Evolutionary conservation across 1,139 yeast genomes (phyloP).

Genomic region (Ashbya aceris): DNA sequence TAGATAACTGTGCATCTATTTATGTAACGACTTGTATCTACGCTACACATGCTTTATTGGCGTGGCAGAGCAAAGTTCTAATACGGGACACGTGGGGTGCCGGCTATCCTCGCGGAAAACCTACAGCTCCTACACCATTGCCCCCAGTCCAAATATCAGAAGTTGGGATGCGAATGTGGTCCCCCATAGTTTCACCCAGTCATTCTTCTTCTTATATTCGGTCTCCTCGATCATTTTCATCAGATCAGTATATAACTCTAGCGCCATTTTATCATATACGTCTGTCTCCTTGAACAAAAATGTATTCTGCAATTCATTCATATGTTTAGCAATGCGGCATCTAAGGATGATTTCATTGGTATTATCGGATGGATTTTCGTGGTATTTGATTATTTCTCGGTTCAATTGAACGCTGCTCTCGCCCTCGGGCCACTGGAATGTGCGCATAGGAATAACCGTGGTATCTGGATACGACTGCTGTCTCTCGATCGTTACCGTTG

Average conservation of each 20-base stretch:
- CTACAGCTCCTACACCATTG: conserved; percentile 35
- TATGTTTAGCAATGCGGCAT: conserved; percentile 52
- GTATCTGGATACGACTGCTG: conserved; percentile 25
- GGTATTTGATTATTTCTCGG: conserved; percentile 22
- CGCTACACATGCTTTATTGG: too few species aligned
- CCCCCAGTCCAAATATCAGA: conserved; percentile 50
- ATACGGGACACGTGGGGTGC: too few species aligned
- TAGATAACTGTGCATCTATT: conserved; percentile 1
- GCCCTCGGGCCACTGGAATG: conserved; percentile 14
- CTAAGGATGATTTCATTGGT: conserved; percentile 29
- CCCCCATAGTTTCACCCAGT: conserved; percentile 48
- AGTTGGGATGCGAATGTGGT: conserved; percentile 53
- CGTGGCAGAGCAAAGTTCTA: too few species aligned
- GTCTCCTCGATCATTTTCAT: conserved; percentile 43
- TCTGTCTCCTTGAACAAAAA: conserved; percentile 43
- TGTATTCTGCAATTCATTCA: conserved; percentile 42
- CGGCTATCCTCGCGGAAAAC: not conserved
- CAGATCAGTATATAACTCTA: conserved; percentile 51
- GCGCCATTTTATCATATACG: conserved; percentile 44
- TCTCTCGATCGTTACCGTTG: conserved; percentile 28
- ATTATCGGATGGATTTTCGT: conserved; percentile 35
- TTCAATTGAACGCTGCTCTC: conserved; percentile 12
- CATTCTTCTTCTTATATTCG: conserved; percentile 37
- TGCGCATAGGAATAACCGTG: conserved; percentile 19
- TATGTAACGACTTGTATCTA: not conserved